Evolutionary conservation across 2,329 filamentous ascomycete genomes (phyloP).

Genomic region (Davidsoniella australis): DNA sequence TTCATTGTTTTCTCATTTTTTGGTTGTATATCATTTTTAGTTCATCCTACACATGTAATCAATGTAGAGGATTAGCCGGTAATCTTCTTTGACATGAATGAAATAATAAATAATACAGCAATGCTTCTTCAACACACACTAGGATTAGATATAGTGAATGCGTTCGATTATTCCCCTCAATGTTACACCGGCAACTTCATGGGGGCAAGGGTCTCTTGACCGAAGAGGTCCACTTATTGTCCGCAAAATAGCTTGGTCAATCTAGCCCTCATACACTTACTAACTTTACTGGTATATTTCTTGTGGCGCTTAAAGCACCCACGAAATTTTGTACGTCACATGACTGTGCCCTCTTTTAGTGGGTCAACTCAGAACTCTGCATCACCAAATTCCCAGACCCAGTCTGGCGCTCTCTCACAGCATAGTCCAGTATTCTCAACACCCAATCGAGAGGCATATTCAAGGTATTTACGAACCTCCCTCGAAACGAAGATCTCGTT

Average conservation of each 20-base stretch:
- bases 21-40: too few species aligned
- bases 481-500: conserved; percentile 5
- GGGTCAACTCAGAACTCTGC: conserved; percentile 17
- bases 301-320: conserved; percentile 9
- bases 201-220: too few species aligned
- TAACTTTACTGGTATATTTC: background rate
- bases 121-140: too few species aligned
- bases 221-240: background rate
- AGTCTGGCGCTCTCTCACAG: conserved; percentile 21
- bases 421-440: conserved; percentile 17
- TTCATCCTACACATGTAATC: too few species aligned
- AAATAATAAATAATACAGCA: too few species aligned
- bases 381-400: conserved; percentile 22
- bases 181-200: too few species aligned
- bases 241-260: conserved; percentile 5
- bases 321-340: conserved; percentile 16
- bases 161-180: too few species aligned
- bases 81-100: too few species aligned
- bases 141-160: too few species aligned
- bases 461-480: conserved; percentile 21
- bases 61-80: too few species aligned
- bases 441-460: conserved; percentile 24
- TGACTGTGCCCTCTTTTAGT: conserved; percentile 20
- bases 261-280: background rate
- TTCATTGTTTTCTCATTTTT: background rate